Base-by-base conservation (phyloP, 495 filamentous ascomycete species). In the Podospora australis region DNA sequence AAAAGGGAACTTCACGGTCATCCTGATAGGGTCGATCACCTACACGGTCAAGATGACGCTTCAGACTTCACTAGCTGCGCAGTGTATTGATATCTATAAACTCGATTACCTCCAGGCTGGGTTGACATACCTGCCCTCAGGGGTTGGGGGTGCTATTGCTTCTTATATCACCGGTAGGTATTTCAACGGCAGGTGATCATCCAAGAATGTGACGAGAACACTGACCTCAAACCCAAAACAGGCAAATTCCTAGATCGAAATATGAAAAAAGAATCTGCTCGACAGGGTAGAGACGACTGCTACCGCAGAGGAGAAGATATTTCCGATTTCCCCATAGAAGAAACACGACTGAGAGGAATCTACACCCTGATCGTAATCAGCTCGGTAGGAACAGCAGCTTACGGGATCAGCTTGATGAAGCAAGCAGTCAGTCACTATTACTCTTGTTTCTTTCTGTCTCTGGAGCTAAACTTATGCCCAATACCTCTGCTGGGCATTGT, bases 141-240 rank as follows among this genome's bases (percentile, higher is more conserved):
- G 79, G 6, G 78, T 79, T 35, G 86, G 85, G 22, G 77, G 77
- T 80, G 19, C 77, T 79, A 4, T 80, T 78, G 25, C 68, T 80
- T 26, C 57, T 79, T 43, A 72, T 78, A 42, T 83, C 26, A 23
- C 53, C 29, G 32, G 39, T 40, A 0, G 11, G 48, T 38, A n/a
- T 11, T 5, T 19, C 6, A 14, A 14, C 14, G 32, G 1, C 4
- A 6, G 5, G 9, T 13, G 4, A 13, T 6, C 32, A 16, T 4
- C 14, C 21, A 17, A 5, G 34, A 20, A 4, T 4, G 4, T n/a
- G 39, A 46, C 82, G 35, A 66, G 59, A 44, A 28, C 78, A 6
- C 63, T 81, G 19, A 78, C 81, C 47, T 65, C 65, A 54, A 78
- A 78, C 48, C 84, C 77, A 56, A 59, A 66, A 0, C n/a, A n/a